Evolutionary conservation across 257 asterid genomes (phyloP), one percentile per base, ranked within the genome.

Genomic region (Prunella vulgaris): DNA sequence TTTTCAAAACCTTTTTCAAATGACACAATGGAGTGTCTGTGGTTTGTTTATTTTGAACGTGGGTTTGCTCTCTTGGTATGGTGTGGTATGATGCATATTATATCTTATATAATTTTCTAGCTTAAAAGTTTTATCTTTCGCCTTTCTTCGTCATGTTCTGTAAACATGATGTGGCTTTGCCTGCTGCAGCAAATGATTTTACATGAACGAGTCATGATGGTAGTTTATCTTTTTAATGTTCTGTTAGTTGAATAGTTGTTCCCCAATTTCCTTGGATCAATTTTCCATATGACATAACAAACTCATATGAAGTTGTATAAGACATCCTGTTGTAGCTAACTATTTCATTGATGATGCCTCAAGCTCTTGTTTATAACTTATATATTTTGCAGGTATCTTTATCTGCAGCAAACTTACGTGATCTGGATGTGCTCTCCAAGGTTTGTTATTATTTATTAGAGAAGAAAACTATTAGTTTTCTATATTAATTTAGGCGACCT

Each of bases 381-480:
- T 46, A 59, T 68, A 49, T 48, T 77, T 66, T 91, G 86, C 97
- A 94, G 99, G 79, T 94, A 60, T 91, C 99, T 75, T 79, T 94
- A 57, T 91, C 97, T 74, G 98, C 96, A 62, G 59, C 89, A 71
- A 84, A 86, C 78, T 85, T 94, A 81, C 93, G 86, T 30, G 95
- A 94, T 76, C 88, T 83, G 73, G 99, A 94, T 79, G 84, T 89
- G 74, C 88, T 94, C 76, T 94, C 98, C 73, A 94, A 94, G 99
- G 99, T 94, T 73, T 70, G 97, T 74, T 74, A 37, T 71, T 77
- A 48, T 68, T 56, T 57, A 38, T 32, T 51, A 12, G 14, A 42
- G 32, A 67, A n/a, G 52, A 25, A 57, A 68, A 56, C 35, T 62
- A 49, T 21, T 44, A 74, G 20, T 13, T 38, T 28, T 30, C 44